Conservation (phyloP, 2,329 filamentous ascomycete species). For the Apiospora rasikravindrae region DNA sequence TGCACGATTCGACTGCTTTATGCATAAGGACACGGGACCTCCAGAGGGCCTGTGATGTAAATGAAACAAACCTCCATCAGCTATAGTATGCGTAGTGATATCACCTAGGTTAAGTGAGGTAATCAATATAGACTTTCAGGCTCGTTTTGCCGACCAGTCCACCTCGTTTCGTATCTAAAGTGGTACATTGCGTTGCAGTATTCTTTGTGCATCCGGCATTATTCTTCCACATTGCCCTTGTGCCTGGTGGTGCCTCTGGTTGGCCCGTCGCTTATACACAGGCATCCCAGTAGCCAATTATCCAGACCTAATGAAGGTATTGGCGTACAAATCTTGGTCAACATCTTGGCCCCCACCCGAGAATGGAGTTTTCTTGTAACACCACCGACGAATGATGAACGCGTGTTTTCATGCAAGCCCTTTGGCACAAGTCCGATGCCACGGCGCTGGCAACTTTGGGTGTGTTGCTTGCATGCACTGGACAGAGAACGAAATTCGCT, state of each 20-base stretch:
- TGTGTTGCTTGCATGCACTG: constrained; percentile 6
- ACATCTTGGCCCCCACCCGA: constrained; percentile 12
- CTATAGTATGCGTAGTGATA: neutral
- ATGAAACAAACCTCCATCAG: neutral
- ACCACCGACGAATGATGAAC: constrained; percentile 17
- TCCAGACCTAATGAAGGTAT: constrained; percentile 14
- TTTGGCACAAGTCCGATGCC: constrained; percentile 12
- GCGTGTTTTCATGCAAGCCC: constrained; percentile 18
- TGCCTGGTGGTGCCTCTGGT: neutral
- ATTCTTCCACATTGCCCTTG: neutral
- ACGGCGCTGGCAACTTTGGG: constrained; percentile 7
- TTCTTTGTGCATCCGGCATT: constrained; percentile 15
- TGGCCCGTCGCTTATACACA: constrained; percentile 2
- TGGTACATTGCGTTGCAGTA: neutral
- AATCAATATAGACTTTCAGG: constrained; percentile 13
- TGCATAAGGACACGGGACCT: neutral
- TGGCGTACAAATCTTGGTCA: constrained; percentile 10
- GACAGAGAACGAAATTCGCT: neutral
- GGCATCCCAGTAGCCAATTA: neutral
- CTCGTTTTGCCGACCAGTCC: neutral
- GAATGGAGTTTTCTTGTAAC: constrained; percentile 8
- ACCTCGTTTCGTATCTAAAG: constrained; percentile 2
- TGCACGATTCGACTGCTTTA: neutral
- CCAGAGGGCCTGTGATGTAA: neutral
- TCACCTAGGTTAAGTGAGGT: too few relatives aligned